These are phyloP conservation scores for Tagetes patula DNA, from an alignment of 129 eudicot genomes.

Conservation along the genomic window DNA sequence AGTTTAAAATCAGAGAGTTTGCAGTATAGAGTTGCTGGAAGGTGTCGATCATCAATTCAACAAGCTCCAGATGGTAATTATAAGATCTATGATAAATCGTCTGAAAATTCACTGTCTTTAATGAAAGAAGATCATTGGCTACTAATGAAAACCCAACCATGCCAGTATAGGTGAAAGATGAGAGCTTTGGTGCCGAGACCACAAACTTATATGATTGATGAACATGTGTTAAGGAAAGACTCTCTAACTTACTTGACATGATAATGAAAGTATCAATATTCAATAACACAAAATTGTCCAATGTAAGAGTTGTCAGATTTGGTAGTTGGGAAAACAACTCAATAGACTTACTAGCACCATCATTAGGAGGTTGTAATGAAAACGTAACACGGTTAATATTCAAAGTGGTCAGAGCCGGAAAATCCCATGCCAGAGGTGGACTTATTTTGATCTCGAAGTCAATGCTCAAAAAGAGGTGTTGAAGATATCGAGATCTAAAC, in stretches of 20 bases:
- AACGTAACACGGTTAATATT: background rate
- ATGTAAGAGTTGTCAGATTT: too few relatives aligned
- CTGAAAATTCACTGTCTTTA: background rate
- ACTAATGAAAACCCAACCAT: background rate
- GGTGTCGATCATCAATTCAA: conserved; percentile 19
- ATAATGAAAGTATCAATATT: too few relatives aligned
- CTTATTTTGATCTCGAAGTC: background rate
- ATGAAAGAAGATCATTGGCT: background rate
- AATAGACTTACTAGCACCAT: background rate
- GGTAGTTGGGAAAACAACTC: too few relatives aligned
- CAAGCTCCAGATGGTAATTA: background rate
- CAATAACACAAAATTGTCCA: too few relatives aligned
- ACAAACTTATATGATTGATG: conserved; percentile 4
- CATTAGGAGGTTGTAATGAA: background rate
- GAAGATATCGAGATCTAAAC: conserved; percentile 4
- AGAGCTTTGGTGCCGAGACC: conserved; percentile 27
- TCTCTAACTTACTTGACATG: too few relatives aligned
- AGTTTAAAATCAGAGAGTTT: conserved; percentile 11
- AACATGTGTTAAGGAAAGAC: too few relatives aligned
- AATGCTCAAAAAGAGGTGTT: background rate
- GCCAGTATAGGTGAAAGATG: conserved; percentile 15
- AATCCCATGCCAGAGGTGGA: background rate
- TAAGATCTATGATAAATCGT: background rate
- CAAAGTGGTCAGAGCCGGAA: background rate
- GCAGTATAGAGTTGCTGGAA: conserved; percentile 13